Percentiles rank a stretch among this genome's conserved stretches.
Conservation (phyloP, 495 filamentous ascomycete species). For the Penicillium maclennaniae region DNA sequence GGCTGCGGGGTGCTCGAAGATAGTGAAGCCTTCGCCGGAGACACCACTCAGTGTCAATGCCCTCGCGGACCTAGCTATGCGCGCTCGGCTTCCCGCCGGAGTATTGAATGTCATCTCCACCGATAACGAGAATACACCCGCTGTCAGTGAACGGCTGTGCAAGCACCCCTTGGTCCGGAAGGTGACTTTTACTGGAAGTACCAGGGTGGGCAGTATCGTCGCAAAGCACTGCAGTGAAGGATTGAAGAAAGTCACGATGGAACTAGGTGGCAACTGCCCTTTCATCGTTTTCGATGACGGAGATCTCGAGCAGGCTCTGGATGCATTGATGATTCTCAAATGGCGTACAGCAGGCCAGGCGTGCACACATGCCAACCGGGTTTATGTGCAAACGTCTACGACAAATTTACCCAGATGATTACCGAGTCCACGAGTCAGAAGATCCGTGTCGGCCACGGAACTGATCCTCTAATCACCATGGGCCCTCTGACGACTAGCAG, state of each 20-base stretch:
- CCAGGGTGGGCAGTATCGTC: slow-evolving; percentile 47
- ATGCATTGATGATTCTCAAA: slow-evolving; percentile 46
- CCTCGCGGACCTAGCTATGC: slow-evolving; percentile 52
- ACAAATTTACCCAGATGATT: not conserved
- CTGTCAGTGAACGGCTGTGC: slow-evolving; percentile 55
- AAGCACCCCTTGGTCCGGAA: slow-evolving; percentile 54
- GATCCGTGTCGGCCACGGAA: slow-evolving; percentile 9
- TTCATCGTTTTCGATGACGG: slow-evolving; percentile 66
- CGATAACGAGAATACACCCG: slow-evolving; percentile 51
- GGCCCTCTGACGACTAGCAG: slow-evolving; percentile 7
- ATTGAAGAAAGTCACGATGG: slow-evolving; percentile 52
- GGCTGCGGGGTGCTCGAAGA: slow-evolving; percentile 60
- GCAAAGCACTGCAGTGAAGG: slow-evolving; percentile 45
- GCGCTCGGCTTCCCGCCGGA: slow-evolving; percentile 57
- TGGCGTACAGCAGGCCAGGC: slow-evolving; percentile 57
- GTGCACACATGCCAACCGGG: slow-evolving; percentile 58
- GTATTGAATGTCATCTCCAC: slow-evolving; percentile 59
- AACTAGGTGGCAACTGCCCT: slow-evolving; percentile 64
- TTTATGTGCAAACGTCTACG: slow-evolving; percentile 51
- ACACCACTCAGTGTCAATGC: slow-evolving; percentile 57
- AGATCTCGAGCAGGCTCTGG: slow-evolving; percentile 51
- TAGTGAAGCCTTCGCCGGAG: slow-evolving; percentile 35
- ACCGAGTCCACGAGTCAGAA: not conserved
- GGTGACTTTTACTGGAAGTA: slow-evolving; percentile 63
- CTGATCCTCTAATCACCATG: not conserved